Conservation (phyloP, 495 filamentous ascomycete genomes). For the Hapsidospora chrysogenum region DNA sequence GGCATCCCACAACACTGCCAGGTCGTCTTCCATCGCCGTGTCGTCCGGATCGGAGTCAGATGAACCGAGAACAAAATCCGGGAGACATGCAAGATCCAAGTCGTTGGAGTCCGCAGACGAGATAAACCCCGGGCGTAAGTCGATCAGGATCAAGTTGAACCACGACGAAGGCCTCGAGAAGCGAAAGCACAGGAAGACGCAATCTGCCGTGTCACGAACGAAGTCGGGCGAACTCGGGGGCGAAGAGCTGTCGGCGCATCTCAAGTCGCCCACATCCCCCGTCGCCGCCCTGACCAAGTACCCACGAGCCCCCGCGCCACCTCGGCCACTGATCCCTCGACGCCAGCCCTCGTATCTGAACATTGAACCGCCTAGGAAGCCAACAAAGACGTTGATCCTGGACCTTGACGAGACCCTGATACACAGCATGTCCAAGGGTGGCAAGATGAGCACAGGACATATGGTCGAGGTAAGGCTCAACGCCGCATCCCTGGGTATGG, state of each 20-base stretch:
- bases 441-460: slow-evolving; percentile 87
- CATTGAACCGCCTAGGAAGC: slow-evolving; percentile 26
- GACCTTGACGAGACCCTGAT: slow-evolving; percentile 96
- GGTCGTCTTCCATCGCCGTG: slow-evolving; percentile 39
- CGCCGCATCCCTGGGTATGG: slow-evolving; percentile 40
- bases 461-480: slow-evolving; percentile 96
- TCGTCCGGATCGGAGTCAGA: slow-evolving; percentile 48
- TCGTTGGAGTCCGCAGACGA: slow-evolving; percentile 37
- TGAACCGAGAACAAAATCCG: slow-evolving; percentile 8
- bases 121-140: slow-evolving; percentile 49
- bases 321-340: slow-evolving; percentile 72
- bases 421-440: slow-evolving; percentile 91
- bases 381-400: slow-evolving; percentile 83
- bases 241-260: slow-evolving; percentile 27
- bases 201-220: slow-evolving; percentile 6
- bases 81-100: slow-evolving; percentile 34
- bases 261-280: slow-evolving; percentile 87
- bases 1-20: slow-evolving; percentile 33
- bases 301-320: slow-evolving; percentile 74
- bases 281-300: slow-evolving; percentile 71
- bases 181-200: slow-evolving; percentile 37
- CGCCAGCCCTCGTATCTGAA: slow-evolving; percentile 68
- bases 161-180: slow-evolving; percentile 57
- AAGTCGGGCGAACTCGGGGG: background rate
- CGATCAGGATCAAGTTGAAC: slow-evolving; percentile 81